Evolutionary conservation across 106 monocot species (phyloP), one percentile per base, ranked within the genome.

Genomic region (Allium fistulosum): DNA sequence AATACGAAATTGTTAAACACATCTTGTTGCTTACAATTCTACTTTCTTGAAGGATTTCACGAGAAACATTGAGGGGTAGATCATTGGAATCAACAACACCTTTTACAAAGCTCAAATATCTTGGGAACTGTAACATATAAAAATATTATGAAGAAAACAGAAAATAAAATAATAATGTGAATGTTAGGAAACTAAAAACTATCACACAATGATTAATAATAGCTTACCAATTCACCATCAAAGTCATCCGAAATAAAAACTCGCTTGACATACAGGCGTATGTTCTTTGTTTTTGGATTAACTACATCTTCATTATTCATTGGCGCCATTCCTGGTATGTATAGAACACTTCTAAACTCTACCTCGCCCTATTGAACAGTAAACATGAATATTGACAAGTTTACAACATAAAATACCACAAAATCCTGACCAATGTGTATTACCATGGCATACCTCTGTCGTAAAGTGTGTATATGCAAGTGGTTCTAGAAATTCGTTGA

Each of bases 201-300:
- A 12, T 47, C 46, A 11, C 63, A 47, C 7, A 49, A 50, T n/a
- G 0, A 49, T 16, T 49, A 55, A 2, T 55, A 15, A 65, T 47
- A 9, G 58, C 80, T 60, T 78, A 97, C 96, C 86, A 97, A 83
- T 52, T 97, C 96, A 47, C 96, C 96, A 79, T 97, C 96, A 79
- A 97, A 97, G 72, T 97, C 96, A 84, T 97, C 96, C 49, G 96
- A 97, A 61, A 97, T 97, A 57, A 97, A 97, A 8, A 97, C 96
- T 17, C 96, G 88, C 69, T 97, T 97, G 17, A 97, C 96, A 82
- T 87, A 93, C 63, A 99, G 67, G 56, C 99, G 92, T 16, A 99
- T 99, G 61, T 93, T 99, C 69, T 99, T 99, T 11, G 93, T 90
- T 77, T 93, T 99, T 11, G 99, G 80, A 75, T 80, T 99, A 45